Percentiles rank a stretch among this genome's conserved stretches.
Evolutionary conservation across 2,329 filamentous ascomycete genomes (phyloP).

Genomic region (Cucurbitaria berberidis): DNA sequence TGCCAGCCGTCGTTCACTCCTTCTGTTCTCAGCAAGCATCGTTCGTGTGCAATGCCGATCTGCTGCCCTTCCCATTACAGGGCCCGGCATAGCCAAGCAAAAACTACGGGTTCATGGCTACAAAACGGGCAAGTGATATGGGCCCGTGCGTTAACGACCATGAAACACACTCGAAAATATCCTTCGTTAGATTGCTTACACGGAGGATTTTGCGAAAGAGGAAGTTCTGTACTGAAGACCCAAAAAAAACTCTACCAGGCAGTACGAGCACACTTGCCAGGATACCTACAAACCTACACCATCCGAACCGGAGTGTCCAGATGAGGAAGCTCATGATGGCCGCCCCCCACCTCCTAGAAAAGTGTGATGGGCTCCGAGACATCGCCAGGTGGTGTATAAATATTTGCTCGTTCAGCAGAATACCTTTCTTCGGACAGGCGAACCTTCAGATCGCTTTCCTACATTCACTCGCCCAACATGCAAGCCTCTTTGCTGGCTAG

Average conservation of each 20-base stretch:
- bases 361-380: not conserved
- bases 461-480: not conserved
- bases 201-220: not conserved
- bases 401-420: not conserved
- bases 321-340: slow-evolving; percentile 4
- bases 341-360: not conserved
- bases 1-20: not conserved
- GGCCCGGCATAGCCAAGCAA: not conserved
- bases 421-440: not conserved
- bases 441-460: not conserved
- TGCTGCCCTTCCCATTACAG: not conserved
- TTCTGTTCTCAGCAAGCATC: not conserved
- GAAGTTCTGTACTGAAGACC: not conserved
- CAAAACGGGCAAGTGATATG: slow-evolving; percentile 5
- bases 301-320: not conserved
- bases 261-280: not conserved
- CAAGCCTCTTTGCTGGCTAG: slow-evolving; percentile 1
- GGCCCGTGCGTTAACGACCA: not conserved
- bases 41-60: not conserved
- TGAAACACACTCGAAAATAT: not conserved
- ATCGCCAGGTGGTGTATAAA: not conserved
- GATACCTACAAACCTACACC: not conserved
- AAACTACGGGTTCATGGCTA: not conserved
- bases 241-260: not conserved
- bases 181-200: not conserved